Evolutionary conservation across 371 early-diverging fungal genomes (phyloP), one percentile per base, ranked within the genome.

Genomic region (Mucor lusitanicus): DNA sequence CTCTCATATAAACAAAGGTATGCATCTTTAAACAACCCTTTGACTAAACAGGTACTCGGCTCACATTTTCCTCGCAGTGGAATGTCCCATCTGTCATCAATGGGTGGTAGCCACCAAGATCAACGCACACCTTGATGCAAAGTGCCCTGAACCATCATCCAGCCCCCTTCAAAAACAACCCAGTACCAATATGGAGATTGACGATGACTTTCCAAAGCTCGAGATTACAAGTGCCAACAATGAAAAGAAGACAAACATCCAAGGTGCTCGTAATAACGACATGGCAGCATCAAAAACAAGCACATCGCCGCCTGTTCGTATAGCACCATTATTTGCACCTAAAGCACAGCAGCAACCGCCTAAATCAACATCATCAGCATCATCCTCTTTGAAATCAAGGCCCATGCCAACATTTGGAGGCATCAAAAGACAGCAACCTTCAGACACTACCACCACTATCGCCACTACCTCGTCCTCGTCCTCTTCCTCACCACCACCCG

Each of bases 61-160:
- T 3, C 35, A 35, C 1, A 2, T 35, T 9, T 35, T 35, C 9
- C 8, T n/a, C n/a, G n/a, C 21, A 78, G 81, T 81, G 1, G 32
- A 70, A 59, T 81, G 81, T 28, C 81, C 78, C 5, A 78, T 81
- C 60, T 78, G 81, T 48, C 46, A 44, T 11, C 72, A 72, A 54
- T 53, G 21, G n/a, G 74, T 81, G 0, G 12, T 53, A 19, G 21
- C 59, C 5, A 11, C 42, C 7, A 54, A 48, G 6, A 81, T 81
- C 60, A 81, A 81, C 68, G 42, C 66, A 6, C 81, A 81, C 23
- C 65, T 81, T 44, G 81, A 81, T 63, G 58, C 66, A n/a, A 71
- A 71, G 17, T 78, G 81, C 17, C 71, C 65, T 19, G 3, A 60
- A 9, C 23, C 39, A 32, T n/a, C 57, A 30, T 32, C 21, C 21